phyloP scores from a whole-genome alignment of 2,329 filamentous ascomycete species.

The Xylariales sp. region DNA sequence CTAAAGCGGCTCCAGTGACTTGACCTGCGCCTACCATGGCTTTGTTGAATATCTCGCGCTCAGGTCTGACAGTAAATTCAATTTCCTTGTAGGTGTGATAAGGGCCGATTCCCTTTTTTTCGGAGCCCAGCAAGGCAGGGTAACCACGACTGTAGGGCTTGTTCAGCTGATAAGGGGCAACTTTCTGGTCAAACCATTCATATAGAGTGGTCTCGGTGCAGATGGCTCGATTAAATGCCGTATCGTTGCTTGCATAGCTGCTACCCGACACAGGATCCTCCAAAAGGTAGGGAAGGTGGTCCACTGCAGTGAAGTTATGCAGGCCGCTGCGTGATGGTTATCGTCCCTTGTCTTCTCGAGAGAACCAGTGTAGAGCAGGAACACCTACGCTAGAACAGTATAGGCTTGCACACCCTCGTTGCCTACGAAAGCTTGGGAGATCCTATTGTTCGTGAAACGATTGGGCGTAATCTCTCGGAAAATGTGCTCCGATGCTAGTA shows the following conservation, averaged over 20 bases:
- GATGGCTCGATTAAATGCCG: conserved; percentile 1
- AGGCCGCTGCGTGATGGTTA: not conserved
- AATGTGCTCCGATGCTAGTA: conserved; percentile 14
- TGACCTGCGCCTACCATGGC: not conserved
- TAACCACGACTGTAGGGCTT: not conserved
- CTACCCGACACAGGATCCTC: not conserved
- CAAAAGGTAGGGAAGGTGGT: conserved; percentile 1
- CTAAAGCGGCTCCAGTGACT: not conserved
- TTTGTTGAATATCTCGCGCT: not conserved
- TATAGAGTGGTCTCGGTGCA: not conserved
- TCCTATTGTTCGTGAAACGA: conserved; percentile 18
- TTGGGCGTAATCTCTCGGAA: conserved; percentile 15
- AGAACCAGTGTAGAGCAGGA: not conserved
- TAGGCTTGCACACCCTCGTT: conserved; percentile 15
- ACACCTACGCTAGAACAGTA: conserved; percentile 11
- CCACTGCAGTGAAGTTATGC: not conserved
- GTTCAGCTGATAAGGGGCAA: not conserved
- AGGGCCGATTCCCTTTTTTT: not conserved
- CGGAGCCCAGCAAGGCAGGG: no score
- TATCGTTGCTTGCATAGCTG: not conserved
- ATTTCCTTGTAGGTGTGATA: not conserved
- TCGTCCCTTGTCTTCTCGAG: no score
- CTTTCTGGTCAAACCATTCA: conserved; percentile 2
- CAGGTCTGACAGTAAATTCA: not conserved
- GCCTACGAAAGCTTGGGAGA: conserved; percentile 13